Conservation (phyloP, 2,329 filamentous ascomycete genomes). For the Catunica adiposa region DNA sequence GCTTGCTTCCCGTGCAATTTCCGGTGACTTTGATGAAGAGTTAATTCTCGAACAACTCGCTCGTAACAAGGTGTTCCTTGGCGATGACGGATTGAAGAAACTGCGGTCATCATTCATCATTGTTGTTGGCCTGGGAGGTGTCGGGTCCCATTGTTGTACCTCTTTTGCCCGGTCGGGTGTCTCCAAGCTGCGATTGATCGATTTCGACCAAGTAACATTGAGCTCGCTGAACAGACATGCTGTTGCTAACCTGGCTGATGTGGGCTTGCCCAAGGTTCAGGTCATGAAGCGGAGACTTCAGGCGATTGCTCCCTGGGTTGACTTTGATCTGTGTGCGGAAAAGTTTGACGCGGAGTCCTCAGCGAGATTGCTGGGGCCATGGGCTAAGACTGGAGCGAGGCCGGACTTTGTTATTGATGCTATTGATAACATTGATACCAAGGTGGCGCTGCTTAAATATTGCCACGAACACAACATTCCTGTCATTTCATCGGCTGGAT, state of each 20-base stretch:
- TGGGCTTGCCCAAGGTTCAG: conserved; percentile 81
- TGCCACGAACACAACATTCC: conserved; percentile 62
- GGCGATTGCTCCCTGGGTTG: conserved; percentile 80
- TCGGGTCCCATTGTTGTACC: conserved; percentile 80
- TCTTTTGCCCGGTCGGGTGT: conserved; percentile 81
- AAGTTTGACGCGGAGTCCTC: conserved; percentile 60
- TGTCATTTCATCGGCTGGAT: conserved; percentile 91
- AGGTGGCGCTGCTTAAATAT: conserved; percentile 78
- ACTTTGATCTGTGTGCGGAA: conserved; percentile 72
- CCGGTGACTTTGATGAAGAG: conserved; percentile 53
- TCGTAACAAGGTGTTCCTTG: conserved; percentile 81
- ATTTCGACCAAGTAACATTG: conserved; percentile 94
- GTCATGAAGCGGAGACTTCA: conserved; percentile 66
- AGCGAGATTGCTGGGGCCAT: conserved; percentile 47
- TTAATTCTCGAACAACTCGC: conserved; percentile 89
- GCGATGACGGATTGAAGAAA: conserved; percentile 60
- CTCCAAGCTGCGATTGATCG: conserved; percentile 70
- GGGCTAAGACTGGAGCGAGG: conserved; percentile 35
- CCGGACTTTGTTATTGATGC: conserved; percentile 91
- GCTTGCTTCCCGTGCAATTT: conserved; percentile 42
- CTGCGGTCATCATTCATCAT: conserved; percentile 72
- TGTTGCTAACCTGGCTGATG: conserved; percentile 82
- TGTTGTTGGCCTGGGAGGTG: conserved; percentile 83
- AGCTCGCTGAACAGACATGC: conserved; percentile 93
- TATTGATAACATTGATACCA: conserved; percentile 96